These are phyloP conservation scores for Wickerhamomyces strasburgensis DNA, from an alignment of 805 yeast species.

Conservation along the genomic window DNA sequence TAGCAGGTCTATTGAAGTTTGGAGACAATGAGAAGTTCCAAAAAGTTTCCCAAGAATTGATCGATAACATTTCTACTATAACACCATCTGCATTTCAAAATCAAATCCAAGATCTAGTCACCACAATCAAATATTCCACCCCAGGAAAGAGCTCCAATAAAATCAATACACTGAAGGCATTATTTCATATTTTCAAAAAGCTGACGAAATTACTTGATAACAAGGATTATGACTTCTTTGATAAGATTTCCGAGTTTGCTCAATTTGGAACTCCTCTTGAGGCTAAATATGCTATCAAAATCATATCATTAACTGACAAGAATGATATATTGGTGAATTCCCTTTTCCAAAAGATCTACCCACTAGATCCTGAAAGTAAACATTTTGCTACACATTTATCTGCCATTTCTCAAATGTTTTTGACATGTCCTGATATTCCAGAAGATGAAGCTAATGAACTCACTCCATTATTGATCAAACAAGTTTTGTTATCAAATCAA, in stretches of 20 bases:
- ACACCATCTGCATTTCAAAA: constrained; percentile 62
- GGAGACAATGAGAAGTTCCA: constrained; percentile 28
- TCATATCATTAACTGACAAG: constrained; percentile 44
- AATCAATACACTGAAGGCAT: constrained; percentile 45
- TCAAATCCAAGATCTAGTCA: constrained; percentile 48
- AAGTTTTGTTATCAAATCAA: constrained; percentile 53
- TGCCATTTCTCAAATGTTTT: constrained; percentile 53
- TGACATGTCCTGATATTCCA: constrained; percentile 41
- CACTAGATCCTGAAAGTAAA: constrained; percentile 36
- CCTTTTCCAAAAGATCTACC: constrained; percentile 42
- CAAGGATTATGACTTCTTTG: constrained; percentile 36
- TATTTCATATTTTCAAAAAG: constrained; percentile 52
- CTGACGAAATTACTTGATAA: constrained; percentile 44
- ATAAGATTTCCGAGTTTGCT: constrained; percentile 42
- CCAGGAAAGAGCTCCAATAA: constrained; percentile 21
- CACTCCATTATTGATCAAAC: constrained; percentile 54
- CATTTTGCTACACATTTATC: constrained; percentile 53
- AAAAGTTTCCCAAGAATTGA: constrained; percentile 43
- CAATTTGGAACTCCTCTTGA: constrained; percentile 50
- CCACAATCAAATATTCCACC: constrained; percentile 29
- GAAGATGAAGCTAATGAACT: constrained; percentile 54
- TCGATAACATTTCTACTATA: constrained; percentile 53
- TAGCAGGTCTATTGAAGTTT: constrained; percentile 46
- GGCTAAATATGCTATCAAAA: constrained; percentile 59
- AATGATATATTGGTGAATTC: constrained; percentile 36